These are phyloP conservation scores for Luvunga scandens DNA, from an alignment of 345 rosid species.

Conservation along the genomic window DNA sequence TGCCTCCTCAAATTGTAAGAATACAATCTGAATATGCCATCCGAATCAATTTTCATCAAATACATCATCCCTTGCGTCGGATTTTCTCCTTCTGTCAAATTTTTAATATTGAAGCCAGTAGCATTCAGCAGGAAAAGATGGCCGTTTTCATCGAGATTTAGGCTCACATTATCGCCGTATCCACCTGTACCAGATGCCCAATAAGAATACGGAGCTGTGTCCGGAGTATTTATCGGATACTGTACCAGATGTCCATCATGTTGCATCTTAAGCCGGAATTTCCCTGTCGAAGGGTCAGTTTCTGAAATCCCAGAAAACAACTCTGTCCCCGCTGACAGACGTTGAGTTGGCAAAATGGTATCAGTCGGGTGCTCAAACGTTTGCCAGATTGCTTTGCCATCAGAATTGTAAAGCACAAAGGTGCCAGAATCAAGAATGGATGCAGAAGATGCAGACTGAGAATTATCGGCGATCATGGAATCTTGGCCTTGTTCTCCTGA, in stretches of 20 bases:
- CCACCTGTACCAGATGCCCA: background rate
- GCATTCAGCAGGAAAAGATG: slow-evolving; percentile 3
- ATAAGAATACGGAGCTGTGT: background rate
- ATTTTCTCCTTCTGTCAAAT: background rate
- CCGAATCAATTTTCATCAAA: slow-evolving; percentile 1
- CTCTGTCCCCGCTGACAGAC: background rate
- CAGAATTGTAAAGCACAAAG: slow-evolving; percentile 19
- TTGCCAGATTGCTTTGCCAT: slow-evolving; percentile 19
- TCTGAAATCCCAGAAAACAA: slow-evolving; percentile 14
- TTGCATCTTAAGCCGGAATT: slow-evolving; percentile 21
- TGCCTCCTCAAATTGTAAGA: background rate
- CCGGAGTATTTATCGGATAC: background rate
- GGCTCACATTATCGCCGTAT: background rate
- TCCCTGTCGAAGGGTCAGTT: slow-evolving; percentile 11
- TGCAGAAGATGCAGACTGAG: slow-evolving; percentile 8
- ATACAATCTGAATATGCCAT: slow-evolving; percentile 3
- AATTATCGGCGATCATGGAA: background rate
- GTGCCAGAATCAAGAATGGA: slow-evolving; percentile 29
- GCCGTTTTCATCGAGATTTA: background rate
- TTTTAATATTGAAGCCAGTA: slow-evolving; percentile 2
- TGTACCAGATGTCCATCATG: slow-evolving; percentile 19
- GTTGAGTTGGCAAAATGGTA: slow-evolving; percentile 16
- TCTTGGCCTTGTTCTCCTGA: background rate
- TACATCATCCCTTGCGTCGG: background rate
- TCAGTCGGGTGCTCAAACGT: slow-evolving; percentile 15